phyloP scores from a whole-genome alignment of 1,284 basidiomycete genomes.

The Violaceomyces palustris region DNA sequence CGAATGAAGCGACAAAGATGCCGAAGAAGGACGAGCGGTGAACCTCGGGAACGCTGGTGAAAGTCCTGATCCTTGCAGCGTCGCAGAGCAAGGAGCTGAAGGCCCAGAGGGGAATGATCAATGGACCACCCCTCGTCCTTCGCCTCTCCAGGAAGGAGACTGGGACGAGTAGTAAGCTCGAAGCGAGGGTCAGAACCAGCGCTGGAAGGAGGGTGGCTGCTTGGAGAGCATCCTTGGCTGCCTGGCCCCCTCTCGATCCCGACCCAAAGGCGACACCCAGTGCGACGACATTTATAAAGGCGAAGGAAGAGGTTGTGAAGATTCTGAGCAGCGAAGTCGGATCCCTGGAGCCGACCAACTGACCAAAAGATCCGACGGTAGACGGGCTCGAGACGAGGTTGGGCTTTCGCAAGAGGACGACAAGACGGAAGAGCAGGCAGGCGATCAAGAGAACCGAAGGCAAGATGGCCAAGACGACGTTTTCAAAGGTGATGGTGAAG shows the following conservation, averaged over 20 bases:
- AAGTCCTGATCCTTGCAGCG: constrained; percentile 28
- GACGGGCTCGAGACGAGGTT: too few relatives aligned
- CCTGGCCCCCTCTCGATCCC: too few relatives aligned
- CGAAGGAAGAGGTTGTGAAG: too few relatives aligned
- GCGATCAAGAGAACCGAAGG: constrained; percentile 21
- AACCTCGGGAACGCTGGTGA: constrained; percentile 12
- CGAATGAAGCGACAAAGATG: constrained; percentile 14
- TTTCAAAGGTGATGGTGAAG: constrained; percentile 36
- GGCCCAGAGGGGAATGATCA: constrained; percentile 31
- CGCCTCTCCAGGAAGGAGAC: constrained; percentile 14
- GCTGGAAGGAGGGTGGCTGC: constrained; percentile 5
- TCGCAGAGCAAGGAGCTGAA: constrained; percentile 19
- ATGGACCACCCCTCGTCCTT: constrained; percentile 22
- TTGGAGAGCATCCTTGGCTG: not conserved
- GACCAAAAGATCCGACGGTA: too few relatives aligned
- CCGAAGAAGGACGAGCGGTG: constrained; percentile 18
- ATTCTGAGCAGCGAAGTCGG: too few relatives aligned
- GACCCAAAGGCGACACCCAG: too few relatives aligned
- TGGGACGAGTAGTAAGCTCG: constrained; percentile 14
- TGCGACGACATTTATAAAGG: too few relatives aligned
- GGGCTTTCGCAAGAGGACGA: constrained; percentile 8
- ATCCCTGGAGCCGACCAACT: too few relatives aligned
- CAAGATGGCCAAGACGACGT: constrained; percentile 19
- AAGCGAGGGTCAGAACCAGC: constrained; percentile 10
- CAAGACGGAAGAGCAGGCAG: constrained; percentile 4